phyloP scores from a whole-genome alignment of 768 basidiomycete genomes.

The Tephrocybe sp. region DNA sequence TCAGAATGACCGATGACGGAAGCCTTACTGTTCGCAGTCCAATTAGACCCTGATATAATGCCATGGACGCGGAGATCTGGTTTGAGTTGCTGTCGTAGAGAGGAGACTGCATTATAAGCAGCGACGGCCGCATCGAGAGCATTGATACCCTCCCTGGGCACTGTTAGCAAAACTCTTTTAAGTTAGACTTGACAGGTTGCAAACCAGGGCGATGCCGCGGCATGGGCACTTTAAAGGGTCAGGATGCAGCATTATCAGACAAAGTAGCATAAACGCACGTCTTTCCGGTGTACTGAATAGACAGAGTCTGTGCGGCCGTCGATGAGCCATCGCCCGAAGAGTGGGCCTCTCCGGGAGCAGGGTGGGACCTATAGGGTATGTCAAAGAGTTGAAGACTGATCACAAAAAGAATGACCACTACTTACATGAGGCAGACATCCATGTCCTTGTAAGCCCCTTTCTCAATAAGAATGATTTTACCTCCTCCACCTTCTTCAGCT shows the following conservation, averaged over 20 bases:
- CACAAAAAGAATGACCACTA: neutral
- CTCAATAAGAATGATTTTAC: conserved; percentile 74
- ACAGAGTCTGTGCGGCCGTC: conserved; percentile 63
- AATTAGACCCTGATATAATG: conserved; percentile 66
- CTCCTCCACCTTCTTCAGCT: conserved; percentile 82
- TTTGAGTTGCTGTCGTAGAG: conserved; percentile 84
- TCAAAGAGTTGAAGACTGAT: neutral
- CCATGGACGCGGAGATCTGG: conserved; percentile 83
- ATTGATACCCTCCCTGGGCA: conserved; percentile 72
- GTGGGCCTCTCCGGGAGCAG: conserved; percentile 52
- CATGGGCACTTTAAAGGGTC: conserved; percentile 59
- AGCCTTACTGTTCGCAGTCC: conserved; percentile 64
- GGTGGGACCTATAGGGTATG: conserved; percentile 64
- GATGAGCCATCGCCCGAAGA: conserved; percentile 53
- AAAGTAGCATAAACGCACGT: conserved; percentile 44
- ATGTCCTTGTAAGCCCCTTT: conserved; percentile 78
- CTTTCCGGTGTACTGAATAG: conserved; percentile 74
- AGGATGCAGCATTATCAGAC: conserved; percentile 5
- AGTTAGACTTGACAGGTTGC: neutral
- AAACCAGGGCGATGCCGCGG: conserved; percentile 76
- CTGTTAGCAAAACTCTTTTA: conserved; percentile 6
- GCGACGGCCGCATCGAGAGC: conserved; percentile 88
- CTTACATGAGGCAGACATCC: conserved; percentile 79
- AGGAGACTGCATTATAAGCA: conserved; percentile 77
- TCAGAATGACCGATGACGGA: neutral